A percentile compares a stretch with the other conserved stretches of the same genome.
Conservation (phyloP, 2,329 filamentous ascomycete species). For the Aspergillus fumigatiaffinis region DNA sequence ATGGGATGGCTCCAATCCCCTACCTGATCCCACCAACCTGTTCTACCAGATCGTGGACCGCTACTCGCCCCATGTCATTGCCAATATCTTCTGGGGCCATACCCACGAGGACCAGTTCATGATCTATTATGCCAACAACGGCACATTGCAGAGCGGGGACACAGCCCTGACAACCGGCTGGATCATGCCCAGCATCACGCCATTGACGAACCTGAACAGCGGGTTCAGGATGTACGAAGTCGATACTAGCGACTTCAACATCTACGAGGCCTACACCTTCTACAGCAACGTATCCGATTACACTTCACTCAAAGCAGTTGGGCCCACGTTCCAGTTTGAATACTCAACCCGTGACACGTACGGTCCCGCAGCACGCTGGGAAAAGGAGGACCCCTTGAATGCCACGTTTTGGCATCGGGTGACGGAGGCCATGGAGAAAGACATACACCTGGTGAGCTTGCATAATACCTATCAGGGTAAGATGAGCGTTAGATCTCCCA, state of each 20-base stretch:
- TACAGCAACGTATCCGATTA: conserved; percentile 50
- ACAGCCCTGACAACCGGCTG: conserved; percentile 49
- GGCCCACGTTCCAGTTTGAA: conserved; percentile 48
- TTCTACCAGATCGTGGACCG: conserved; percentile 55
- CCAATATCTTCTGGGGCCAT: conserved; percentile 53
- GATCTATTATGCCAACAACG: conserved; percentile 54
- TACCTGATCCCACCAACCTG: conserved; percentile 52
- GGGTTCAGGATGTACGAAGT: conserved; percentile 54
- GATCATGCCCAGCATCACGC: conserved; percentile 51
- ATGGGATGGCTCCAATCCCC: conserved; percentile 54
- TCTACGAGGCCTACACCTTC: conserved; percentile 54
- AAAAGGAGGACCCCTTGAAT: conserved; percentile 49
- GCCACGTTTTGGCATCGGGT: conserved; percentile 58
- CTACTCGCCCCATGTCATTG: conserved; percentile 54
- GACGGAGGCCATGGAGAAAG: conserved; percentile 54
- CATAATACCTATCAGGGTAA: conserved; percentile 54
- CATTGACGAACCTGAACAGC: conserved; percentile 52
- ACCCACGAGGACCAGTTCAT: conserved; percentile 54
- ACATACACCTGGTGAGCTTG: conserved; percentile 46
- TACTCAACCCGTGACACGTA: conserved; percentile 52
- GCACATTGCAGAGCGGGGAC: conserved; percentile 38
- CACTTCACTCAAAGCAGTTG: conserved; percentile 34
- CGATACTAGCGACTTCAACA: conserved; percentile 51
- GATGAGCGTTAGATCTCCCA: conserved; percentile 47
- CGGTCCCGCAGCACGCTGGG: conserved; percentile 43